These are phyloP conservation scores for Cynanchum wilfordii DNA, from an alignment of 257 asterid species.

Conservation along the genomic window DNA sequence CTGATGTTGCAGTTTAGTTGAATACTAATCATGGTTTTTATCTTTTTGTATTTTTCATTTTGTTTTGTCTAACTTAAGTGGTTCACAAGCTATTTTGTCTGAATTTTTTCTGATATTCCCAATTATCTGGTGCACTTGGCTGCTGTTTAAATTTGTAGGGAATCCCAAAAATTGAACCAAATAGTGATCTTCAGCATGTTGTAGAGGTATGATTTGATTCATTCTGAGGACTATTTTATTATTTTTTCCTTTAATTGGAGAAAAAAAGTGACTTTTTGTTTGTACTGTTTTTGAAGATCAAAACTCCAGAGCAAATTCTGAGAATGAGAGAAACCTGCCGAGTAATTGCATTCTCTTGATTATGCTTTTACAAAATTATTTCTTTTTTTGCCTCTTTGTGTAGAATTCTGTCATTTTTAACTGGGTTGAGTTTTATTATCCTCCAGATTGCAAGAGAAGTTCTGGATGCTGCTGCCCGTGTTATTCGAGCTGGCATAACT, in stretches of 20 bases:
- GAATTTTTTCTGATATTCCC: background rate
- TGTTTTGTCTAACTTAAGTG: background rate
- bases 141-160: conserved; percentile 46
- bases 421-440: background rate
- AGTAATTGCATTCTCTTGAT: conserved; percentile 17
- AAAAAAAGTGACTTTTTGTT: conserved; percentile 20
- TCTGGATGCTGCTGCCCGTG: conserved; percentile 95
- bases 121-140: background rate
- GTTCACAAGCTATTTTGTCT: background rate
- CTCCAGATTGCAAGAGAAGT: conserved; percentile 90
- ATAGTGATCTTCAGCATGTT: conserved; percentile 77
- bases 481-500: conserved; percentile 86
- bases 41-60: background rate
- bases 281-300: conserved; percentile 54
- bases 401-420: background rate
- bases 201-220: conserved; percentile 67
- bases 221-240: conserved; percentile 2
- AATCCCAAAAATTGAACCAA: conserved; percentile 84
- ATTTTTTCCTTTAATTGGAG: background rate
- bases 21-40: background rate
- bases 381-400: background rate
- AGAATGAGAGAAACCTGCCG: conserved; percentile 90
- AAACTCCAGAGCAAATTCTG: conserved; percentile 73
- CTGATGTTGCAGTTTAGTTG: background rate
- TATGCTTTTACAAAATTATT: background rate